These are phyloP conservation scores for Exophiala dermatitidis DNA, from an alignment of 2,329 filamentous ascomycete genomes.

Conservation along the genomic window DNA sequence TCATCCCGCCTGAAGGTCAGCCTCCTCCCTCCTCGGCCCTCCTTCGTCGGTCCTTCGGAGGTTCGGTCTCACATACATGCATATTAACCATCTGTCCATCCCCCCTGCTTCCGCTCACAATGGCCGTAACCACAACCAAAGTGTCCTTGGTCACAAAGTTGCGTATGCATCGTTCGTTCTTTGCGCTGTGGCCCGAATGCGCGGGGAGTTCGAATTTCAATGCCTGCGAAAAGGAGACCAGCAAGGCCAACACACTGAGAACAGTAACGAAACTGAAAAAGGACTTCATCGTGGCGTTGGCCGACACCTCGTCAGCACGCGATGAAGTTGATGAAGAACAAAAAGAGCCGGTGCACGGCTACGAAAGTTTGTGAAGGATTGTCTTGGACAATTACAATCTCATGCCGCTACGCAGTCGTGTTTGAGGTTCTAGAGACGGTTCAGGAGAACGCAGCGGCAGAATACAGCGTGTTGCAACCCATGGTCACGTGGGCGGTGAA, in stretches of 20 bases:
- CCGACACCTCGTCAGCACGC: constrained; percentile 8
- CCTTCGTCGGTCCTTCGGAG: no score
- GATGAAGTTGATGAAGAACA: background rate
- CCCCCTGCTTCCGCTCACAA: constrained; percentile 72
- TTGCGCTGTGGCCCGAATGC: constrained; percentile 52
- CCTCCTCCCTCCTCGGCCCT: no score
- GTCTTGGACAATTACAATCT: background rate
- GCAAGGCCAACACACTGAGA: constrained; percentile 23
- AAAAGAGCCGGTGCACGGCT: constrained; percentile 4
- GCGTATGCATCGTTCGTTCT: constrained; percentile 80
- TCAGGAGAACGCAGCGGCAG: constrained; percentile 13
- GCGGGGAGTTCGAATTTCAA: constrained; percentile 92
- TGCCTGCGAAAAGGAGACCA: constrained; percentile 46
- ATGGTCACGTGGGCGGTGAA: constrained; percentile 19
- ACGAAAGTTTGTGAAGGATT: background rate
- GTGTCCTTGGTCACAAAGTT: constrained; percentile 93
- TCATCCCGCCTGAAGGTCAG: no score
- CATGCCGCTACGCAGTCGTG: background rate
- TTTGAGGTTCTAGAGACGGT: background rate
- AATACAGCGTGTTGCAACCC: constrained; percentile 9
- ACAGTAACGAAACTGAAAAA: constrained; percentile 26
- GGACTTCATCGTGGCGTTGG: constrained; percentile 21
- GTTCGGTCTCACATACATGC: constrained; percentile 56
- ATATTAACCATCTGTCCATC: constrained; percentile 94
- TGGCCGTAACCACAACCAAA: constrained; percentile 90